Conservation (phyloP, 2,329 filamentous ascomycete genomes). For the Aspergillus sp. region DNA sequence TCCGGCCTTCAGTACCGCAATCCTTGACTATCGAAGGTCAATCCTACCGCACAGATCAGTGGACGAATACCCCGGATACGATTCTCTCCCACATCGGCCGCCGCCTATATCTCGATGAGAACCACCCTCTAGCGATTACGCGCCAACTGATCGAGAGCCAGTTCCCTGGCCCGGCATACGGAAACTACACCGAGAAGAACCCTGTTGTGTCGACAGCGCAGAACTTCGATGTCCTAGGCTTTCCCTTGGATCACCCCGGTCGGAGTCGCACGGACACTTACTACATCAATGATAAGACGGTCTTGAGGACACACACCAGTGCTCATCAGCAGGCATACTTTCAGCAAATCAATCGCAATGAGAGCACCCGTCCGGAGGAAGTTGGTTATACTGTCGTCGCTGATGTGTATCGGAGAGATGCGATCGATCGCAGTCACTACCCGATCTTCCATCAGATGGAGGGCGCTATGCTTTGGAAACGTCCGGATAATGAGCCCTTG, state of each 20-base stretch:
- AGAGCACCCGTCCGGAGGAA: constrained; percentile 35
- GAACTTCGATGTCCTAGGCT: constrained; percentile 97
- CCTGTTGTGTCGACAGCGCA: constrained; percentile 82
- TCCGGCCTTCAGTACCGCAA: constrained; percentile 14
- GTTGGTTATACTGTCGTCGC: constrained; percentile 87
- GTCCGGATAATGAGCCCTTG: constrained; percentile 44
- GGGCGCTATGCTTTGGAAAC: constrained; percentile 85
- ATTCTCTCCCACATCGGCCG: constrained; percentile 75
- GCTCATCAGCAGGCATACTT: constrained; percentile 89
- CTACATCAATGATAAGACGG: constrained; percentile 81
- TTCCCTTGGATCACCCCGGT: constrained; percentile 83
- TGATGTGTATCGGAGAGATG: constrained; percentile 93
- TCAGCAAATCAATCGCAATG: constrained; percentile 59
- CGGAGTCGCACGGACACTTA: constrained; percentile 89
- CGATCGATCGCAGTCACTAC: constrained; percentile 92
- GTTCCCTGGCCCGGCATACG: constrained; percentile 73
- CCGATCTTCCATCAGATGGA: constrained; percentile 99
- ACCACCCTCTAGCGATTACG: constrained; percentile 90
- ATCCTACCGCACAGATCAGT: constrained; percentile 69
- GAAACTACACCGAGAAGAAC: constrained; percentile 74
- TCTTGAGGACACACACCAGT: constrained; percentile 90
- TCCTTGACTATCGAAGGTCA: constrained; percentile 63
- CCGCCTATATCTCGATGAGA: constrained; percentile 81
- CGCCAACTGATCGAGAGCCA: constrained; percentile 88
- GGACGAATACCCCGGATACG: constrained; percentile 79